Percentiles rank a stretch among this genome's conserved stretches.
Evolutionary conservation across 306 rosid genomes (phyloP).

Genomic region (Gillenia trifoliata): DNA sequence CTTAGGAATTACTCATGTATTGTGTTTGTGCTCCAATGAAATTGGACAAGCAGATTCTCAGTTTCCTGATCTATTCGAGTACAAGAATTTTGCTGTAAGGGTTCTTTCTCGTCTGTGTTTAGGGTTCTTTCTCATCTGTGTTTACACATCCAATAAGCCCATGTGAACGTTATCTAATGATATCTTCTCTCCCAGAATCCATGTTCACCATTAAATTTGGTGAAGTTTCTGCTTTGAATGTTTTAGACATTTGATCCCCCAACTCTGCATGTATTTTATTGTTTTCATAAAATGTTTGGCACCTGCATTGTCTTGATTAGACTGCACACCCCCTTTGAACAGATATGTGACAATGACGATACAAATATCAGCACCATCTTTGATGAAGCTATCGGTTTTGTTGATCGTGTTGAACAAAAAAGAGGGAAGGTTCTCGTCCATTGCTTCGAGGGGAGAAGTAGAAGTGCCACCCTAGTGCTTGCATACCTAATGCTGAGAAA

Average conservation of each 20-base stretch:
- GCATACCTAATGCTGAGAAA: conserved; percentile 92
- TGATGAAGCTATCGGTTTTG: conserved; percentile 73
- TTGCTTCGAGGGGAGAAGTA: conserved; percentile 95
- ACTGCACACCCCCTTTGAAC: conserved; percentile 18
- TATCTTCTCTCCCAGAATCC: not conserved
- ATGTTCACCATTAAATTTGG: not conserved
- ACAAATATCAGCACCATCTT: conserved; percentile 65
- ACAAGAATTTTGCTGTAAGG: conserved; percentile 81
- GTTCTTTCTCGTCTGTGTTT: not conserved
- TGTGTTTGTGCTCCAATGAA: conserved; percentile 91
- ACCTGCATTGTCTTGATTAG: conserved; percentile 12
- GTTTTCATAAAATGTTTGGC: not conserved
- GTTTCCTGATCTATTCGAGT: conserved; percentile 68
- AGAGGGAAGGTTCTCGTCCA: conserved; percentile 83
- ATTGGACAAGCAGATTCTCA: conserved; percentile 96
- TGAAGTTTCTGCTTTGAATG: not conserved
- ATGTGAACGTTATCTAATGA: not conserved
- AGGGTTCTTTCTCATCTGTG: conserved; percentile 9
- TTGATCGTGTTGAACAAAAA: conserved; percentile 59
- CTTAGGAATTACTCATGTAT: conserved; percentile 71
- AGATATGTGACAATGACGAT: conserved; percentile 75
- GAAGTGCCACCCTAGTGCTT: conserved; percentile 86
- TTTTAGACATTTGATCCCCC: not conserved
- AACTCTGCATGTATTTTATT: not conserved
- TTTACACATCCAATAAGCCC: not conserved